phyloP scores from a whole-genome alignment of 1,284 basidiomycete species.

The Tilletia caries region DNA sequence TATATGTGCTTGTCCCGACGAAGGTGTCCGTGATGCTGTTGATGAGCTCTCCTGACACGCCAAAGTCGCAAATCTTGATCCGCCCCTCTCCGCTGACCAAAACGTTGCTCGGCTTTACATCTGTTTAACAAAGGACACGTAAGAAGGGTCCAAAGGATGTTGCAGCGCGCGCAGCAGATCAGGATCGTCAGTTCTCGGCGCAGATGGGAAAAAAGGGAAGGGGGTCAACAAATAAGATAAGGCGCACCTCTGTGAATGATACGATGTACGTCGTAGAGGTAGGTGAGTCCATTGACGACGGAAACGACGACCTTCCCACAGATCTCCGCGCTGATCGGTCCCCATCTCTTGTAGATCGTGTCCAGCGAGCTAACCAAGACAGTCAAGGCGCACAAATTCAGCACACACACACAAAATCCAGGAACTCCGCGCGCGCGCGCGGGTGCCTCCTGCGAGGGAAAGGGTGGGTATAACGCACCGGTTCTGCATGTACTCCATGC shows the following conservation, averaged over 20 bases:
- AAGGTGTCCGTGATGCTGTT: conserved; percentile 99
- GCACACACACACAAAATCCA: too few relatives aligned
- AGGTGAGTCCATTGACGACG: conserved; percentile 89
- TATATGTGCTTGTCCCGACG: conserved; percentile 96
- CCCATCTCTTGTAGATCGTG: conserved; percentile 88
- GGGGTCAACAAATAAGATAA: too few relatives aligned
- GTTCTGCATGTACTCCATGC: conserved; percentile 93
- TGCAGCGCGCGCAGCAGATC: background rate
- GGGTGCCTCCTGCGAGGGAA: background rate
- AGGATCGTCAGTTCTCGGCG: too few relatives aligned
- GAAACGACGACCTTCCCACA: conserved; percentile 85
- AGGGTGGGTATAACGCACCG: conserved; percentile 48
- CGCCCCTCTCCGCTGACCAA: conserved; percentile 87
- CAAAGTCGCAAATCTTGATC: conserved; percentile 99
- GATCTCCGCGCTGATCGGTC: conserved; percentile 81
- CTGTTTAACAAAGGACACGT: conserved; percentile 56
- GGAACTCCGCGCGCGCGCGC: too few relatives aligned
- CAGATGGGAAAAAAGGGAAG: too few relatives aligned
- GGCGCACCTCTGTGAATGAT: conserved; percentile 80
- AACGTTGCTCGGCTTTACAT: conserved; percentile 98
- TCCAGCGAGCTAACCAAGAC: conserved; percentile 64
- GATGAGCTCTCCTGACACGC: conserved; percentile 95
- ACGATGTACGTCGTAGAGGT: conserved; percentile 97
- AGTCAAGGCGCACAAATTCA: background rate
- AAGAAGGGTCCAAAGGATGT: background rate